These are phyloP conservation scores for Thalia dealbata DNA, from an alignment of 176 grass and related monocot species.

Conservation along the genomic window DNA sequence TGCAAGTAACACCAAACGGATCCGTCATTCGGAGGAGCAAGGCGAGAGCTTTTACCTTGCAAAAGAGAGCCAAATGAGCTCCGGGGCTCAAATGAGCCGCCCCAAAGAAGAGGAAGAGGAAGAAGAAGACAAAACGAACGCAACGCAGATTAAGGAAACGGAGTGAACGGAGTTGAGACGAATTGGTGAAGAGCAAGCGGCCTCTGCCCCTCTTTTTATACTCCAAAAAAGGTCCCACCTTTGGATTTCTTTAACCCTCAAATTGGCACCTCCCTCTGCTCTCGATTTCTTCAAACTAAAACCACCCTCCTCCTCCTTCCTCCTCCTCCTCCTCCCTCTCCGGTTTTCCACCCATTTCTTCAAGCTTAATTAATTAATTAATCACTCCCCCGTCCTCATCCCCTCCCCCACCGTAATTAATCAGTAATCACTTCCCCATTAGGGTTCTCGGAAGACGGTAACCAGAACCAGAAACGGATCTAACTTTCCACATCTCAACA, in stretches of 20 bases:
- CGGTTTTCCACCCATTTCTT: background rate
- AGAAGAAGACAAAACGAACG: background rate
- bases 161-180: background rate
- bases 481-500: no score
- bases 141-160: slow-evolving; percentile 11
- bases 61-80: background rate
- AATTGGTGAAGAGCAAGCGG: background rate
- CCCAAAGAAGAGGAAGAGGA: background rate
- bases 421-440: no score
- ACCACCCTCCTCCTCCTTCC: background rate
- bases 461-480: no score
- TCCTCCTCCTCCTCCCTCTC: background rate
- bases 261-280: background rate
- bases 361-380: background rate
- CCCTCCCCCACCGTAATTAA: no score
- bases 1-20: background rate
- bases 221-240: background rate
- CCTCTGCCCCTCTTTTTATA: slow-evolving; percentile 2
- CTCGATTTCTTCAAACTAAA: background rate
- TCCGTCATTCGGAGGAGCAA: background rate
- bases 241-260: background rate
- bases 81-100: background rate
- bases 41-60: slow-evolving; percentile 5
- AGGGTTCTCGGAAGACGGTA: no score
- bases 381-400: no score